Percentiles rank a stretch among this genome's conserved stretches.
These are phyloP conservation scores for Umbellularia californica DNA, from an alignment of 164 flowering plant genomes.

Conservation along the genomic window DNA sequence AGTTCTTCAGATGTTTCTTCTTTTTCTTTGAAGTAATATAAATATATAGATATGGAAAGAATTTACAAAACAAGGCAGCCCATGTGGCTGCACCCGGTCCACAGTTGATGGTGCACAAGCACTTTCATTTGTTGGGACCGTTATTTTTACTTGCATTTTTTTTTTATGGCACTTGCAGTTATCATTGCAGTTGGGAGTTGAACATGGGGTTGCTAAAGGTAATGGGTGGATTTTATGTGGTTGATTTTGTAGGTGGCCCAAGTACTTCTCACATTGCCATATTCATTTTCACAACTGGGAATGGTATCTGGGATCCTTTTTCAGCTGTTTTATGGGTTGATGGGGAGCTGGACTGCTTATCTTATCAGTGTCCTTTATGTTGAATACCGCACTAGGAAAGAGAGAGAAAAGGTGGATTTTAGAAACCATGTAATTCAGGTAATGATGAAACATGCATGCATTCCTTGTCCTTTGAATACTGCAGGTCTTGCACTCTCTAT, in stretches of 20 bases:
- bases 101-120: too few relatives aligned
- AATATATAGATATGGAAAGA: too few relatives aligned
- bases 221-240: not conserved
- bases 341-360: constrained; percentile 83
- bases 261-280: constrained; percentile 65
- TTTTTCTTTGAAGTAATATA: too few relatives aligned
- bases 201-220: not conserved
- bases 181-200: not conserved
- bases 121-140: not conserved
- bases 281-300: constrained; percentile 75
- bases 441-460: not conserved
- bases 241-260: constrained; percentile 55
- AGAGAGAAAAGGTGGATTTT: constrained; percentile 66
- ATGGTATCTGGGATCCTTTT: constrained; percentile 61
- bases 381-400: constrained; percentile 68
- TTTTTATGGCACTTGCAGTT: not conserved
- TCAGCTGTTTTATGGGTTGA: constrained; percentile 61
- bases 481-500: not conserved
- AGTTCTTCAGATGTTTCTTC: too few relatives aligned
- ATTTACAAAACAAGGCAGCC: too few relatives aligned
- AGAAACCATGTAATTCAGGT: constrained; percentile 86
- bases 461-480: too few relatives aligned
- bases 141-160: not conserved
- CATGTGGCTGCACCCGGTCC: too few relatives aligned
- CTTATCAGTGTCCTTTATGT: constrained; percentile 65